Conservation (phyloP, 2,329 filamentous ascomycete genomes). For the Fusarium sp. region DNA sequence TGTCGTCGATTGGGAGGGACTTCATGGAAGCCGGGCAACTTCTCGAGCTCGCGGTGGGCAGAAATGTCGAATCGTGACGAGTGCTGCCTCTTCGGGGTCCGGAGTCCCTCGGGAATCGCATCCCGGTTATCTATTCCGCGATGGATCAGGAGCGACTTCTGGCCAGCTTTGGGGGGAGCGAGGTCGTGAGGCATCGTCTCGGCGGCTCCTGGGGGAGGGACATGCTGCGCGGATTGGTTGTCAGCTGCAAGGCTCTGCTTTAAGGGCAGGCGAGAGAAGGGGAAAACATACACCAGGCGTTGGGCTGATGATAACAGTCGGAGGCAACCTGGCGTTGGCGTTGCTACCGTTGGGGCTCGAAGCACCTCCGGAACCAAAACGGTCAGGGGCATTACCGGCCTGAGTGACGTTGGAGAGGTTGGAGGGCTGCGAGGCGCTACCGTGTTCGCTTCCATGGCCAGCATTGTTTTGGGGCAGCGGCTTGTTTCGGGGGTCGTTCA, state of each 20-base stretch:
- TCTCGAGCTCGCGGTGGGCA: constrained; percentile 94
- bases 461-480: constrained; percentile 72
- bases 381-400: constrained; percentile 53
- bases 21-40: constrained; percentile 97
- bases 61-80: constrained; percentile 99
- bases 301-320: constrained; percentile 93
- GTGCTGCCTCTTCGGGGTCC: constrained; percentile 96
- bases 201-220: constrained; percentile 90
- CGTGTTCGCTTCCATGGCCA: constrained; percentile 58
- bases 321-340: constrained; percentile 66
- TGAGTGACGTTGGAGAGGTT: constrained; percentile 52
- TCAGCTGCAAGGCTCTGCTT: constrained; percentile 17
- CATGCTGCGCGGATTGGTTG: constrained; percentile 65
- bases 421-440: constrained; percentile 55
- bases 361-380: constrained; percentile 54
- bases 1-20: constrained; percentile 94
- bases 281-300: constrained; percentile 82
- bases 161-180: constrained; percentile 89
- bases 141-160: constrained; percentile 90
- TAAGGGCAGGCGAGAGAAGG: constrained; percentile 19
- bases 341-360: constrained; percentile 53
- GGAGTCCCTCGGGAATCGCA: constrained; percentile 87
- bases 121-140: constrained; percentile 91
- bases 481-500: constrained; percentile 89
- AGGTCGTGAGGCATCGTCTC: constrained; percentile 99